Conservation (phyloP, 2,329 filamentous ascomycete species). For the Xylariaceae sp. region DNA sequence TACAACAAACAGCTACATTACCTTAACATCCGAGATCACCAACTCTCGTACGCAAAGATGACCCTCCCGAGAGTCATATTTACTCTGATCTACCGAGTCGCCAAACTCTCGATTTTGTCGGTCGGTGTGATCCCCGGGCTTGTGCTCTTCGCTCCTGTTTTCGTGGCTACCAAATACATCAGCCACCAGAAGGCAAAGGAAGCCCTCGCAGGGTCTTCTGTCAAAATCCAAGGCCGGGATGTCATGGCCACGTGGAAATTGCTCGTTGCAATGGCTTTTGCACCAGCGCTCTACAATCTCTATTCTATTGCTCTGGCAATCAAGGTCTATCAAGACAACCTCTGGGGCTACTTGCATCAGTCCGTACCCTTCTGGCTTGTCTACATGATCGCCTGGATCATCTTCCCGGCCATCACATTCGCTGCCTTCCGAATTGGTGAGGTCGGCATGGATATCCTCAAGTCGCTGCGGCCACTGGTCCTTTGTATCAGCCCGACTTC, state of each 20-base stretch:
- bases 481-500: conserved; percentile 80
- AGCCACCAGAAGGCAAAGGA: conserved; percentile 76
- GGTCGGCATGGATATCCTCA: conserved; percentile 98
- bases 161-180: conserved; percentile 77
- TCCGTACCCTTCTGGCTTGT: conserved; percentile 77
- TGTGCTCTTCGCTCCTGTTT: conserved; percentile 81
- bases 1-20: conserved; percentile 87
- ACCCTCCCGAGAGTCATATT: conserved; percentile 70
- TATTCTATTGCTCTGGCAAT: conserved; percentile 71
- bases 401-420: conserved; percentile 87
- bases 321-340: conserved; percentile 74
- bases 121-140: conserved; percentile 81
- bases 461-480: conserved; percentile 82
- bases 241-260: conserved; percentile 95
- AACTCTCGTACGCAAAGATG: conserved; percentile 86
- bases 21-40: conserved; percentile 85
- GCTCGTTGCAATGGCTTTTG: conserved; percentile 77
- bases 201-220: conserved; percentile 76
- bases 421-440: conserved; percentile 92
- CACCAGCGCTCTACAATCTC: conserved; percentile 74
- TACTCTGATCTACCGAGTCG: conserved; percentile 71
- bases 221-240: conserved; percentile 83
- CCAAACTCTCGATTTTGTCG: conserved; percentile 70
- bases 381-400: conserved; percentile 65
- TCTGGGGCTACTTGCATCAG: conserved; percentile 74